Evolutionary conservation across 2,329 filamentous ascomycete species (phyloP), one percentile per base, ranked within the genome.

Genomic region (Talaromyces sp.): DNA sequence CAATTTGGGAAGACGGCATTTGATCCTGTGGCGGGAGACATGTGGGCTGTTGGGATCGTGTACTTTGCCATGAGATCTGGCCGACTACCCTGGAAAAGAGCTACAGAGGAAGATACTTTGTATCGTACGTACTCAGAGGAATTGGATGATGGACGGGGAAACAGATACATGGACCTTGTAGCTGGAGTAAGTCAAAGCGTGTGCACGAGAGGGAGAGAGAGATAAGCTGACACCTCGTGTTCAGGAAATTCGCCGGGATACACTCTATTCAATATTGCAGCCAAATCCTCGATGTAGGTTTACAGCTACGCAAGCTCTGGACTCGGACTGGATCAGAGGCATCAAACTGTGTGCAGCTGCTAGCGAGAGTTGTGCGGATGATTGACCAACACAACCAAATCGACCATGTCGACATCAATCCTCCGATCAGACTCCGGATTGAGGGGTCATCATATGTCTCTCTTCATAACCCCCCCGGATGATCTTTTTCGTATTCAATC

Each of bases 231-330:
- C 13, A 25, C 22, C 8, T 15, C 33, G n/a, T 50, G 1, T 7
- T 2, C 17, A 68, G 59, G 58, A 69, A 58, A 70, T 65, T 59
- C 70, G 73, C 11, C 68, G 71, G 1, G 73, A 71, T 59, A 68
- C 71, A 3, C 68, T 75, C 10, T 76, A 75, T 62, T 73, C 73
- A 3, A 74, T 76, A 71, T 31, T 76, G 8, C 64, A 74, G 56
- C 73, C 73, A 1, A 67, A 67, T 47, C 35, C 70, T 3, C 43
- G 39, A n/a, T 67, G 66, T 25, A 68, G 74, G 4, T 73, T 74
- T 17, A 72, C 68, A 15, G 67, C 71, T 1, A 43, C 33, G 1
- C 67, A 69, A 4, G 68, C 72, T 45, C 50, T 75, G 3, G 66
- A 66, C 4, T 73, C 73, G 7, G 69, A 74, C 25, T 75, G 74